phyloP scores from a whole-genome alignment of 2,329 filamentous ascomycete species.

The Colletotrichum spinosum region DNA sequence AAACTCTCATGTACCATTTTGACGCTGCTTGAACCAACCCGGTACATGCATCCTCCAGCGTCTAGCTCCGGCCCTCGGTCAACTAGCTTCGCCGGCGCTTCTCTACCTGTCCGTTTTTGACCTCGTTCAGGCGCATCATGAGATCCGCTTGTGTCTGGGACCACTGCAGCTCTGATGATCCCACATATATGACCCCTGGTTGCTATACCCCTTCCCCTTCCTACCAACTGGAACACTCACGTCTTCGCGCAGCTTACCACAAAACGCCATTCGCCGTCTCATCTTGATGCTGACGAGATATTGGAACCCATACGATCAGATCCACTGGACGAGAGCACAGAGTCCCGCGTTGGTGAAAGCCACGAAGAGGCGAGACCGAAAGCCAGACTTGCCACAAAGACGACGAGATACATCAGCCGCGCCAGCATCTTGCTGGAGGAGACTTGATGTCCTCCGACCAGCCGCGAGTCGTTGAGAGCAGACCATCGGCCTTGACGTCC shows the following conservation, averaged over 20 bases:
- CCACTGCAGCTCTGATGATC: slow-evolving; percentile 36
- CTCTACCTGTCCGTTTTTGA: slow-evolving; percentile 36
- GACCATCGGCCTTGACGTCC: slow-evolving; percentile 38
- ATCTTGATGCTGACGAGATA: neutral
- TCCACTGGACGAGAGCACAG: neutral
- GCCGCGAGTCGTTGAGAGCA: slow-evolving; percentile 39
- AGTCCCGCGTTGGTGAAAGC: too few relatives aligned
- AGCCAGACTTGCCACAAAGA: neutral
- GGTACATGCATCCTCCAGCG: slow-evolving; percentile 32
- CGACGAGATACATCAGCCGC: neutral
- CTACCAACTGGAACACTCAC: slow-evolving; percentile 5
- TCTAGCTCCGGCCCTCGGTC: slow-evolving; percentile 36
- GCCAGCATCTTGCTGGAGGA: slow-evolving; percentile 33
- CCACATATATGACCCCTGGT: slow-evolving; percentile 38
- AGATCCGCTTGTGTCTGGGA: slow-evolving; percentile 35
- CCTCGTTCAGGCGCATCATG: slow-evolving; percentile 37
- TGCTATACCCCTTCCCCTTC: slow-evolving; percentile 23
- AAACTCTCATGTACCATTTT: slow-evolving; percentile 23
- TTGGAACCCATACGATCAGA: neutral
- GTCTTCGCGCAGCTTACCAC: slow-evolving; percentile 1
- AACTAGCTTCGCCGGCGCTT: slow-evolving; percentile 33
- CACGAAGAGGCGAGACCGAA: neutral
- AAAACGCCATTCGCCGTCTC: slow-evolving; percentile 6
- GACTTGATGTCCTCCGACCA: slow-evolving; percentile 41
- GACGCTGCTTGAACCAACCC: slow-evolving; percentile 1